Conservation (phyloP, 2,329 filamentous ascomycete genomes). For the Pyricularia grisea region DNA sequence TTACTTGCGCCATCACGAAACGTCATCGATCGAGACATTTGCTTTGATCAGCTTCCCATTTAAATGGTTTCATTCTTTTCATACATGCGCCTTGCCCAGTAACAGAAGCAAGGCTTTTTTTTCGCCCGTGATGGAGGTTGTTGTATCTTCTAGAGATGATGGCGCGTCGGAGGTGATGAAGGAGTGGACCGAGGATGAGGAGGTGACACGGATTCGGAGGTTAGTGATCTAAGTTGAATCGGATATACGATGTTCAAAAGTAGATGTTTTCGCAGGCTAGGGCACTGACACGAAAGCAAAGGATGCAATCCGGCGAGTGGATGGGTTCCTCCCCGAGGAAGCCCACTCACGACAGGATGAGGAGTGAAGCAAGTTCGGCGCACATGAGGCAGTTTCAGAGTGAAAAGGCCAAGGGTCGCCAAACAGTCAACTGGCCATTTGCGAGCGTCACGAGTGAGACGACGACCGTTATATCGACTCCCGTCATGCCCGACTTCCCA, state of each 20-base stretch:
- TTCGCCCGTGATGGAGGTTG: constrained; percentile 17
- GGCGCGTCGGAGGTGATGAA: constrained; percentile 16
- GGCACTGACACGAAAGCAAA: neutral
- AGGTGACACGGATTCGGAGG: constrained; percentile 12
- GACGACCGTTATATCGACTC: constrained; percentile 11
- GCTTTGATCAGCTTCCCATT: neutral
- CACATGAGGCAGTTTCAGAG: neutral
- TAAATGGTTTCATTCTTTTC: neutral
- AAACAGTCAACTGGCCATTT: constrained; percentile 24
- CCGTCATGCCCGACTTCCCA: constrained; percentile 7
- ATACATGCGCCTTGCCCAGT: neutral
- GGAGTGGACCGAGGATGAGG: constrained; percentile 19
- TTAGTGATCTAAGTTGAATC: neutral
- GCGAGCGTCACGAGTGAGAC: constrained; percentile 20
- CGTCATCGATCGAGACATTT: neutral
- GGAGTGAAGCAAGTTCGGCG: constrained; percentile 7
- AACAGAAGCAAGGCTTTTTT: neutral
- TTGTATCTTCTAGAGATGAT: constrained; percentile 18
- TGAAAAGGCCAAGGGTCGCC: constrained; percentile 8
- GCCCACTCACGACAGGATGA: neutral
- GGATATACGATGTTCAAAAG: neutral
- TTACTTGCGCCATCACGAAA: neutral
- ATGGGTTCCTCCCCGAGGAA: neutral
- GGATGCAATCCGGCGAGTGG: constrained; percentile 1
- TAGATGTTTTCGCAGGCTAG: neutral